Evolutionary conservation across 2,329 filamentous ascomycete species (phyloP), one percentile per base, ranked within the genome.

Genomic region (Phialophora tarda): DNA sequence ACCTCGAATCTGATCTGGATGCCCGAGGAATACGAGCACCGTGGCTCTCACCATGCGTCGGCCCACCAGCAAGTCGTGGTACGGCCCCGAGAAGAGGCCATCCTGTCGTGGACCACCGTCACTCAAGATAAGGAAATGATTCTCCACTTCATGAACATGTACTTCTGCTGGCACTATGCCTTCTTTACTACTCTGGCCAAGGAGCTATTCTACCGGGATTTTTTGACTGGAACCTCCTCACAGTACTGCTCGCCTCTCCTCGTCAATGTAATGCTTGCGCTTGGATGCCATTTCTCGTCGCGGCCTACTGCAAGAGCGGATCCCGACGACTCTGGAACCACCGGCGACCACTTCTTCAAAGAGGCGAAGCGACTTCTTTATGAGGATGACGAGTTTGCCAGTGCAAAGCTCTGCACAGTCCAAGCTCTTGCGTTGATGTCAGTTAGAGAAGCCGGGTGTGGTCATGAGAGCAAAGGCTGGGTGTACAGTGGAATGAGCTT

Each of bases 401-500:
- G 91, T 72, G 92, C 95, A 1, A 88, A 88, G 59, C 82, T 98
- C 63, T 91, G 93, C 5, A 98, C 93, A 0, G 93, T 98, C 0
- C 95, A 99, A 79, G 95, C 95, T 0, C 81, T 98, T 62, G 93
- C 93, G 0, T 82, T 98, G 69, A 97, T 99, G 93, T 97, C 93
- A 7, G 94, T 98, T 0, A 86, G 95, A 67, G 95, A 99, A 80
- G 95, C 94, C 2, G 95, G 95, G 0, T 98, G 94, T 77, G 94
- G 92, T 0, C 86, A 94, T 50, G 95, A 98, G 79, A 92, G 92
- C 47, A 96, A 95, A 78, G 95, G 95, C 0, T 99, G 95, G 95
- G 93, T 97, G 3, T 98, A 98, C 78, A 97, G 92, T 74, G 94
- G 95, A 58, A 97, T 99, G 91, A 95, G 91, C 74, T 98, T 99